Base-by-base conservation (phyloP, 2,329 filamentous ascomycete species). In the Fusarium sp. region DNA sequence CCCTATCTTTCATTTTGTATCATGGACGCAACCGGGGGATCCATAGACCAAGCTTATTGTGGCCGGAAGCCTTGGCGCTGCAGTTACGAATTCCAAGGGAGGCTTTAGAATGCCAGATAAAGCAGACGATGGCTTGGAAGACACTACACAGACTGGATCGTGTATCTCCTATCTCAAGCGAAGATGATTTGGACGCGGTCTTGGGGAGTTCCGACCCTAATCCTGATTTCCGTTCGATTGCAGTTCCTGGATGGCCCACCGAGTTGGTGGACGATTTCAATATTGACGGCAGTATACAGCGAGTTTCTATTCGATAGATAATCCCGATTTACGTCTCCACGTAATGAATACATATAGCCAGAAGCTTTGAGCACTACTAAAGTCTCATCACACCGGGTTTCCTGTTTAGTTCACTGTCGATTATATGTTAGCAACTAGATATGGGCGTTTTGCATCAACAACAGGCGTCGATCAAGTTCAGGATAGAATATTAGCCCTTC, bases 261-360 rank as follows among this genome's bases (percentile, higher is more conserved):
- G 39, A 42, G 6, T 12, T 42, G 12, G 10, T 42, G 15, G 39
- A 42, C 15, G 39, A 42, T 18, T 24, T 42, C 39, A 42, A 18
- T 15, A 24, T 42, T 7, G 39, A 42, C 12, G 39, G 39, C 3
- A 42, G 39, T 24, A 1, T 42, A 42, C 39, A 24, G 5, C n/a
- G 15, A 12, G 39, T 24, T 18, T 7, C 0, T 24, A 42, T 42
- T 7, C 39, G 18, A 12, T 42, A 42, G n/a, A 16, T 0, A 18
- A 16, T 0, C 4, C 2, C n/a, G 24, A 4, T 11, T 16, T 6
- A 11, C 15, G 16, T 16, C 15, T 39, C 2, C 1, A 9, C 22
- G n/a, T n/a, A n/a, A n/a, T n/a, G n/a, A n/a, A n/a, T n/a, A n/a
- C n/a, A n/a, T n/a, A n/a, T n/a, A n/a, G n/a, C n/a, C n/a, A n/a